phyloP scores from a whole-genome alignment of 306 rosid genomes.

The Casuarina glauca region DNA sequence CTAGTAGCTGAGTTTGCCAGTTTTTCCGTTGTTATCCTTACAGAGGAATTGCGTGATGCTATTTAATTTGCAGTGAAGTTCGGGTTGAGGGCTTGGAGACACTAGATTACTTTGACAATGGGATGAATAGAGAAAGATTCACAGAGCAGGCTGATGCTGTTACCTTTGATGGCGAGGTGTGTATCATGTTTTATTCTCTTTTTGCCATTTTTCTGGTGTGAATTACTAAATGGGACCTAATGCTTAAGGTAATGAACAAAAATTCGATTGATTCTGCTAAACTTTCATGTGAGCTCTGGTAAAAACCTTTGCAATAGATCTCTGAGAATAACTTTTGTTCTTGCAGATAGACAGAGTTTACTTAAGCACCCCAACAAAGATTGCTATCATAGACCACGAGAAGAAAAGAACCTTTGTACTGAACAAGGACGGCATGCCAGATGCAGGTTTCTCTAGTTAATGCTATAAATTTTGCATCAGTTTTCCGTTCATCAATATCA shows the following conservation, averaged over 20 bases:
- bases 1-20: constrained; percentile 16
- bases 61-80: constrained; percentile 64
- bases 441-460: constrained; percentile 50
- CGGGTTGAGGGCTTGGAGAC: constrained; percentile 86
- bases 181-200: constrained; percentile 1
- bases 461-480: background rate
- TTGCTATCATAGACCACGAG: constrained; percentile 83
- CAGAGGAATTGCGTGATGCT: constrained; percentile 30
- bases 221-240: constrained; percentile 7
- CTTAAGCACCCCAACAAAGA: constrained; percentile 57
- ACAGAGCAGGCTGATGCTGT: constrained; percentile 89
- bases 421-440: constrained; percentile 63
- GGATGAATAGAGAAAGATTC: constrained; percentile 51
- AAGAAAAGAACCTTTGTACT: constrained; percentile 75
- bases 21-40: constrained; percentile 14
- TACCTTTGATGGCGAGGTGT: constrained; percentile 76
- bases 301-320: background rate
- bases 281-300: background rate
- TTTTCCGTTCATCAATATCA: background rate
- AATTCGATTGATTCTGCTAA: background rate
- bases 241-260: background rate
- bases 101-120: constrained; percentile 70
- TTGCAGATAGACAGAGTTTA: constrained; percentile 63
- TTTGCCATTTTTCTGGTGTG: constrained; percentile 2
- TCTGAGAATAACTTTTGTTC: constrained; percentile 23